phyloP scores from a whole-genome alignment of 176 grass and related monocot genomes.

The Oryza brachyantha region DNA sequence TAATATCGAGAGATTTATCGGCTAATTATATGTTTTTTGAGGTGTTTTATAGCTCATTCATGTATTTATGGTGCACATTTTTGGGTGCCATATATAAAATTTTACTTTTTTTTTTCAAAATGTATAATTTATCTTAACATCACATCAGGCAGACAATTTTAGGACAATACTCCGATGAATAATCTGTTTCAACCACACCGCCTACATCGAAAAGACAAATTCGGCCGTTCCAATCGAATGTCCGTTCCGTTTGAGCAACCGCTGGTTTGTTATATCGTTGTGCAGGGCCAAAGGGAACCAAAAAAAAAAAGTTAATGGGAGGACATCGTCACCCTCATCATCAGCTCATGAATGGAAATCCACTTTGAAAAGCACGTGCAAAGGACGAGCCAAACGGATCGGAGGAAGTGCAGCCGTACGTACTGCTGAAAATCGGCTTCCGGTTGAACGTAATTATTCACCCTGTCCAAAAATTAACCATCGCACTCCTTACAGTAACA shows the following conservation, averaged over 20 bases:
- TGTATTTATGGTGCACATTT: no score
- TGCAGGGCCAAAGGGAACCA: not conserved
- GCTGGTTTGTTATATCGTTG: not conserved
- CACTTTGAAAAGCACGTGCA: slow-evolving; percentile 17
- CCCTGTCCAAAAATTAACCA: not conserved
- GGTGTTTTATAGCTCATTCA: no score
- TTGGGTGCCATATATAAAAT: no score
- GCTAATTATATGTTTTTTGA: no score
- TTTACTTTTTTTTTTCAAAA: no score
- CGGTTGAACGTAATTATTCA: not conserved
- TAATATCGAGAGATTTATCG: no score
- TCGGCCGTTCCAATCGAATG: not conserved
- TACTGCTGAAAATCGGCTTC: not conserved
- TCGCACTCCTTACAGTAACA: not conserved
- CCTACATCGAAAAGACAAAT: no score
- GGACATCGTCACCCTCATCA: not conserved
- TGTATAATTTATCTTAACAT: no score
- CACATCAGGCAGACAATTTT: no score
- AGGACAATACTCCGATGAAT: no score
- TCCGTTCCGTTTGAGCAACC: not conserved
- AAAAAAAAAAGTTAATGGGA: not conserved
- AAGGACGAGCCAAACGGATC: not conserved
- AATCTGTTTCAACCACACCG: no score
- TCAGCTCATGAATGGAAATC: slow-evolving; percentile 19
- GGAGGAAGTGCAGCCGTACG: not conserved